Base-by-base conservation (phyloP, 2,329 filamentous ascomycete genomes). In the Talaromyces atroroseus region DNA sequence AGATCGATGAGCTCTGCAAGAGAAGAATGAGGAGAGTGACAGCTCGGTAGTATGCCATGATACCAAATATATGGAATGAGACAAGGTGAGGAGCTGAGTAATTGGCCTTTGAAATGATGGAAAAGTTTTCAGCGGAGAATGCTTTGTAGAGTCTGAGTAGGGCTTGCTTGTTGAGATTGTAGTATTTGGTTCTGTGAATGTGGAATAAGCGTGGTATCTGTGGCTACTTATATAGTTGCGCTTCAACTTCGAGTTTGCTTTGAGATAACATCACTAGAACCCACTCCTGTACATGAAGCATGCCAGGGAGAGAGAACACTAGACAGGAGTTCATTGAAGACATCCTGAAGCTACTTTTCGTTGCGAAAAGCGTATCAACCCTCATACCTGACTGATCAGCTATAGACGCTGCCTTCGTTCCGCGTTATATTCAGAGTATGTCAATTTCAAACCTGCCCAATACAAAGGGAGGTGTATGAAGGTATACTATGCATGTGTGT, bases 1-100 rank as follows among this genome's bases (percentile, higher is more conserved):
- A 42, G 24, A 47, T 32, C 4, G 46, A 42, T 34, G 53, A 34
- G n/a, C 56, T 51, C 32, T 58, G 50, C 2, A 58, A 46, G 23
- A 44, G 16, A 20, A 49, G 38, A 40, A 40, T 46, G n/a, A 58
- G 14, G 20, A 54, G 36, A 1, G 32, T 38, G 5, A 54, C 18
- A 36, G 51, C 23, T 20, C 20, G 36, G 23, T 47, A 46, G 21
- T 24, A 40, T 16, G 53, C 50, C 56, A 58, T 58, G 40, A 32
- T 23, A 3, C 24, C 16, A 6, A 18, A 10, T 18, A 46, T 52
- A 36, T 46, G 12, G 26, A 52, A 16, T 11, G 45, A 46, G 4
- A 4, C 11, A 20, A 24, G 12, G 8, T 36, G 16, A 53, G 20
- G 14, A 44, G 40, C 38, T 4, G 24, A 42, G n/a, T 42, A 23